Percentiles rank a stretch among this genome's conserved stretches.
phyloP scores from a whole-genome alignment of 495 filamentous ascomycete species.

The Penicillium argentinense region DNA sequence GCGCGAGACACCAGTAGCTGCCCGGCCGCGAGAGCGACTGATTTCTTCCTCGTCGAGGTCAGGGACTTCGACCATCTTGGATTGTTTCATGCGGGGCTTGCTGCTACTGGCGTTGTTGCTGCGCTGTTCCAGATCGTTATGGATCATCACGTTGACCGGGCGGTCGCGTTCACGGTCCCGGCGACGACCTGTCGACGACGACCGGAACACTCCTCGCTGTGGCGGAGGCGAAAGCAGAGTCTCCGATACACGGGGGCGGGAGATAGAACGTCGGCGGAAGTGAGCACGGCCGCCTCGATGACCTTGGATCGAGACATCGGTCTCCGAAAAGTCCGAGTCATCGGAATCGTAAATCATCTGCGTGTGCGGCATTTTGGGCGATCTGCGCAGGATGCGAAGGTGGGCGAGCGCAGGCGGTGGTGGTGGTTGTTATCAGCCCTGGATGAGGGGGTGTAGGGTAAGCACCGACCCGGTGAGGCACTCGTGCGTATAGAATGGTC shows the following conservation, averaged over 20 bases:
- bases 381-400: not conserved
- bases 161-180: slow-evolving; percentile 21
- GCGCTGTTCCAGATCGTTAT: slow-evolving; percentile 25
- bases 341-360: slow-evolving; percentile 26
- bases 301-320: slow-evolving; percentile 36
- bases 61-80: slow-evolving; percentile 15
- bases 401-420: too few relatives aligned
- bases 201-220: slow-evolving; percentile 29
- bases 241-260: slow-evolving; percentile 35
- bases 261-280: slow-evolving; percentile 36
- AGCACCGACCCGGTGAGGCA: not conserved
- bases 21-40: slow-evolving; percentile 20
- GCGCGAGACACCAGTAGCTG: slow-evolving; percentile 16
- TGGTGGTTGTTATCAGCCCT: too few relatives aligned
- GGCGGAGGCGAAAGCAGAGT: not conserved
- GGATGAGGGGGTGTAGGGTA: not conserved
- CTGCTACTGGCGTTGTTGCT: slow-evolving; percentile 13
- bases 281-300: slow-evolving; percentile 21
- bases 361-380: slow-evolving; percentile 22
- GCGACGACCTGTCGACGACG: slow-evolving; percentile 42
- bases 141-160: slow-evolving; percentile 22
- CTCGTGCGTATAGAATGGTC: not conserved
- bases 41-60: slow-evolving; percentile 36
- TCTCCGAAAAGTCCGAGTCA: slow-evolving; percentile 42
- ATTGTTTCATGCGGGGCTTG: slow-evolving; percentile 22